phyloP scores from a whole-genome alignment of 2,329 filamentous ascomycete genomes.

The Neurospora sp. region DNA sequence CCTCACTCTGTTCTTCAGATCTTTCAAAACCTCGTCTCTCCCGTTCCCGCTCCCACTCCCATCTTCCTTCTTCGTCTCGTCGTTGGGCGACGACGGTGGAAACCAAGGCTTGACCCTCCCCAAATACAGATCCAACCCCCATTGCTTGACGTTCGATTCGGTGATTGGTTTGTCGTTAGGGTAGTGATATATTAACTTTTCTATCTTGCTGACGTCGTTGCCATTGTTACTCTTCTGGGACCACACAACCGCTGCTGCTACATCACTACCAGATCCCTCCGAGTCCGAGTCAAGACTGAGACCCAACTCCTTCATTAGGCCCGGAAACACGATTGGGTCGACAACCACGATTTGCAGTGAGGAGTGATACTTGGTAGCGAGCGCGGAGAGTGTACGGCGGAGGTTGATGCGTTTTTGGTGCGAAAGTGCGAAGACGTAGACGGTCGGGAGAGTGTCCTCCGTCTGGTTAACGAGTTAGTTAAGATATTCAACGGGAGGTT shows the following conservation, averaged over 20 bases:
- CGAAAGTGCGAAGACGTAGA: constrained; percentile 25
- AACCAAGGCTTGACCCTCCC: constrained; percentile 26
- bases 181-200: constrained; percentile 25
- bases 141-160: constrained; percentile 23
- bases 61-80: constrained; percentile 10
- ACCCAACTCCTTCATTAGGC: constrained; percentile 23
- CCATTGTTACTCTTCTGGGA: neutral
- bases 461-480: neutral
- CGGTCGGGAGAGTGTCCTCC: constrained; percentile 17
- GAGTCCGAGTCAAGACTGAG: constrained; percentile 15
- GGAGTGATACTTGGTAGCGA: constrained; percentile 25
- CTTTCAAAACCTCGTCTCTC: neutral
- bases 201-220: neutral
- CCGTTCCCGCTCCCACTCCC: neutral
- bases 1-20: neutral
- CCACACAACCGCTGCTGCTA: constrained; percentile 26
- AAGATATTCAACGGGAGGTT: neutral
- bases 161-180: constrained; percentile 21
- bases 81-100: constrained; percentile 16
- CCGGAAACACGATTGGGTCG: constrained; percentile 27
- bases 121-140: constrained; percentile 29
- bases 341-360: constrained; percentile 25
- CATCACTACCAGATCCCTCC: constrained; percentile 18
- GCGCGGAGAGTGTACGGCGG: constrained; percentile 19
- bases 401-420: constrained; percentile 16